Evolutionary conservation across 352 stramenopile genomes (phyloP).

Genomic region (Thraustotheca clavata): DNA sequence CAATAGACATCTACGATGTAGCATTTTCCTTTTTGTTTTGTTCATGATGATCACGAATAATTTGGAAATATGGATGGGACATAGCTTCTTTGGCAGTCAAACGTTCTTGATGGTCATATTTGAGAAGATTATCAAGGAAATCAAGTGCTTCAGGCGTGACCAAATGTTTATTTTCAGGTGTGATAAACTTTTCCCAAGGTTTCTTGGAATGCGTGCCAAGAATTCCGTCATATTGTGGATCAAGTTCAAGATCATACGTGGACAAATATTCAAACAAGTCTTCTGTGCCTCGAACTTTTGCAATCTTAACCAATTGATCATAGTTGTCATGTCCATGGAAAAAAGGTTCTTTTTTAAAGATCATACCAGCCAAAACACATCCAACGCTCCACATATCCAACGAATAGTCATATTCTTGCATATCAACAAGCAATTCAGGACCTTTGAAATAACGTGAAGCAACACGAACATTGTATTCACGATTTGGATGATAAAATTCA

Average conservation of each 20-base stretch:
- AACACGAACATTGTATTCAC: conserved; percentile 99
- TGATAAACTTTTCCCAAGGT: conserved; percentile 99
- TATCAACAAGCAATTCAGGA: conserved; percentile 96
- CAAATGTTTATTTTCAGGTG: conserved; percentile 96
- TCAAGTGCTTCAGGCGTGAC: conserved; percentile 94
- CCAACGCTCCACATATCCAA: conserved; percentile 99
- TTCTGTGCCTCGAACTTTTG: conserved; percentile 96
- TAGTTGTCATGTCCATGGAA: conserved; percentile 99
- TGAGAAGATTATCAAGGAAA: conserved; percentile 82
- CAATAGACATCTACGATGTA: no score
- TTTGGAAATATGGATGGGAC: conserved; percentile 97
- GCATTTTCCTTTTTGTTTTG: conserved; percentile 22
- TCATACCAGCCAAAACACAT: conserved; percentile 99
- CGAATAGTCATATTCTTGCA: conserved; percentile 99
- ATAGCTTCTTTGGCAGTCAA: conserved; percentile 98
- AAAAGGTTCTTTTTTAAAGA: conserved; percentile 99
- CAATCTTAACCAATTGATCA: conserved; percentile 99
- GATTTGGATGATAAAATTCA: conserved; percentile 98
- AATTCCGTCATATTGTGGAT: conserved; percentile 98
- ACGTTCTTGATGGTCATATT: conserved; percentile 96
- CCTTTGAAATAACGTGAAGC: conserved; percentile 99
- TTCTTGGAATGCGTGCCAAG: conserved; percentile 96
- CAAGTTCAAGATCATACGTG: conserved; percentile 98
- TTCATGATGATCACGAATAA: conserved; percentile 75
- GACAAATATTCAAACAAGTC: conserved; percentile 98